phyloP scores from a whole-genome alignment of 108 stramenopile species.

The Cyclotella choctawhatcheeana region DNA sequence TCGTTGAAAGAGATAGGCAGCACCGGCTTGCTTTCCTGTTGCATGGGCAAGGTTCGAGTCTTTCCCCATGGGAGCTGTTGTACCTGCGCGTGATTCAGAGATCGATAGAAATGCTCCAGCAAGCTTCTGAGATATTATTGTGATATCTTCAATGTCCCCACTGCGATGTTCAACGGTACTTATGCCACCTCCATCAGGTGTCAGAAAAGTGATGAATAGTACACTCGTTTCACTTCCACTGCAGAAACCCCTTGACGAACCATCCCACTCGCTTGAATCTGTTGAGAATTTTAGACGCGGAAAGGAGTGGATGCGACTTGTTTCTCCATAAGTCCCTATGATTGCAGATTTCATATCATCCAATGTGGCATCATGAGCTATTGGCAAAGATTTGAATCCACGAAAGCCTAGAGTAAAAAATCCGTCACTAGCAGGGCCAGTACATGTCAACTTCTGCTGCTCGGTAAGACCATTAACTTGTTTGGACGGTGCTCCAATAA shows the following conservation, averaged over 20 bases:
- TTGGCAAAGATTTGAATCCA: slow-evolving; percentile 62
- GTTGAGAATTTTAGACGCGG: slow-evolving; percentile 42
- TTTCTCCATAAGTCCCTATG: slow-evolving; percentile 54
- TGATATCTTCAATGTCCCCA: slow-evolving; percentile 46
- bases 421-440: slow-evolving; percentile 46
- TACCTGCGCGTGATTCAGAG: slow-evolving; percentile 30
- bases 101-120: slow-evolving; percentile 22
- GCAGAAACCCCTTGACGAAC: slow-evolving; percentile 31
- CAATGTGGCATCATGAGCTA: slow-evolving; percentile 55
- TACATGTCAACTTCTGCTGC: slow-evolving; percentile 59
- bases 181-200: slow-evolving; percentile 50
- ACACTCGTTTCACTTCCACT: slow-evolving; percentile 31
- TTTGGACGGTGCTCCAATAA: slow-evolving; percentile 71
- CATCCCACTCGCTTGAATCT: slow-evolving; percentile 45
- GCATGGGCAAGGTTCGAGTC: slow-evolving; percentile 21
- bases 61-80: slow-evolving; percentile 38
- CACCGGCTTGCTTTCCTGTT: slow-evolving; percentile 50
- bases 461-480: slow-evolving; percentile 62
- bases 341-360: slow-evolving; percentile 54
- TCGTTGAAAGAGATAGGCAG: slow-evolving; percentile 48
- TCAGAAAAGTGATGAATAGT: slow-evolving; percentile 49
- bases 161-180: slow-evolving; percentile 39
- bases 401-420: slow-evolving; percentile 64
- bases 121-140: slow-evolving; percentile 23
- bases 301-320: slow-evolving; percentile 59